phyloP scores from a whole-genome alignment of 805 yeast species.

The Kodamaea neixiangensis region DNA sequence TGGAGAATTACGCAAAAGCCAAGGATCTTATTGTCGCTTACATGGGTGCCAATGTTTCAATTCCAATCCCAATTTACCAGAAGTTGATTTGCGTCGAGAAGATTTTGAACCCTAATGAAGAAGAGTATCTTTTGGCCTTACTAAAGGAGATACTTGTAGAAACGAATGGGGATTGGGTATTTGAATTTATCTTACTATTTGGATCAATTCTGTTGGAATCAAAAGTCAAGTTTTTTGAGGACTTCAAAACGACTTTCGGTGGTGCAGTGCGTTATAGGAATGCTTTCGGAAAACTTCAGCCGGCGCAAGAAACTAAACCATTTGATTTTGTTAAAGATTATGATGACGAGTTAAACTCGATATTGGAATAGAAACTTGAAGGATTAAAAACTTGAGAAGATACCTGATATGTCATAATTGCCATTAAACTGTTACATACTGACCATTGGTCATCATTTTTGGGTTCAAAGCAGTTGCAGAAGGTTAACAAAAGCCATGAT shows the following conservation, averaged over 20 bases:
- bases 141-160: constrained; percentile 29
- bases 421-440: background rate
- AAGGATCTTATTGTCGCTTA: constrained; percentile 34
- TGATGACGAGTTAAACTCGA: constrained; percentile 11
- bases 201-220: constrained; percentile 18
- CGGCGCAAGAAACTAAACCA: background rate
- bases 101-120: constrained; percentile 26
- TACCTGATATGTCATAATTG: too few species aligned
- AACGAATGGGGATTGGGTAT: constrained; percentile 37
- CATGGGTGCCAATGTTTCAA: constrained; percentile 19
- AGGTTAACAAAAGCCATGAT: constrained; percentile 2
- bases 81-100: constrained; percentile 47
- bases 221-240: constrained; percentile 24
- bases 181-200: constrained; percentile 33
- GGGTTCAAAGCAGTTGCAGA: background rate
- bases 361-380: background rate
- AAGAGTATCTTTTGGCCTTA: constrained; percentile 27
- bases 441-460: background rate
- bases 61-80: constrained; percentile 38
- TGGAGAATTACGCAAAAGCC: constrained; percentile 39
- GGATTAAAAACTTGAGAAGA: too few species aligned
- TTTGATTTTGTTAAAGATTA: constrained; percentile 4
- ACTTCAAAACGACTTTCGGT: constrained; percentile 18
- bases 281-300: constrained; percentile 8
- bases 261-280: constrained; percentile 11